A percentile compares a stretch with the other conserved stretches of the same genome.
Evolutionary conservation across 352 stramenopile genomes (phyloP).

Genomic region (Globisporangium splendens): DNA sequence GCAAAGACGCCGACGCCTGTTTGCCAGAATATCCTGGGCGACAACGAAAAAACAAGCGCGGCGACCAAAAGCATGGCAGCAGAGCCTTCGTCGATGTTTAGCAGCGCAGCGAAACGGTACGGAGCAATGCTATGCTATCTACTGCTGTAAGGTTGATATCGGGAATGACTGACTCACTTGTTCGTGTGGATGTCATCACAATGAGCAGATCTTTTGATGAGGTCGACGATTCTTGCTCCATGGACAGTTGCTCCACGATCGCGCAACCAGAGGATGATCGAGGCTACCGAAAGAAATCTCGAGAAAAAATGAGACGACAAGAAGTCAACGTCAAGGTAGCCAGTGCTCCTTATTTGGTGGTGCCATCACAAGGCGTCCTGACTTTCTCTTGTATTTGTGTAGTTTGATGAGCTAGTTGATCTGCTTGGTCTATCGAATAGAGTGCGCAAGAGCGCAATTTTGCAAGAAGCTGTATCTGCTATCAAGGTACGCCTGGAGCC

Average conservation of each 20-base stretch:
- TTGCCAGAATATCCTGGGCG: conserved; percentile 41
- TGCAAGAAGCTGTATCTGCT: conserved; percentile 61
- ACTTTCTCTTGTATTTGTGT: background rate
- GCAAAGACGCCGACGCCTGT: conserved; percentile 15
- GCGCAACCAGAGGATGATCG: conserved; percentile 45
- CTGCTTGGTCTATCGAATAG: conserved; percentile 68
- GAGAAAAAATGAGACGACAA: conserved; percentile 74
- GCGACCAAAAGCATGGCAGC: conserved; percentile 14
- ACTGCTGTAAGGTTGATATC: background rate
- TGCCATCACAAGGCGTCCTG: no score
- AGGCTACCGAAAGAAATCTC: conserved; percentile 69
- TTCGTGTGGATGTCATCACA: no score
- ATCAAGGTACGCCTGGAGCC: conserved; percentile 37
- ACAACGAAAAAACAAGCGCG: conserved; percentile 20
- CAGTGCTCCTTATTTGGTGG: background rate
- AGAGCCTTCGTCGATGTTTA: conserved; percentile 5
- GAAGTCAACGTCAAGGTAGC: conserved; percentile 78
- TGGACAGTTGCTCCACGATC: conserved; percentile 52
- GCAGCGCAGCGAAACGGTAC: conserved; percentile 30
- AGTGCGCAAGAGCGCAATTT: conserved; percentile 69
- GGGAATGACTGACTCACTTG: conserved; percentile 5
- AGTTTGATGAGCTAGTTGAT: conserved; percentile 75
- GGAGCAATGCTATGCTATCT: conserved; percentile 5
- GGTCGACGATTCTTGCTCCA: conserved; percentile 34
- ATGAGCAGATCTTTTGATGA: conserved; percentile 29